Percentiles rank a stretch among this genome's conserved stretches.
Conservation (phyloP, 2,329 filamentous ascomycete species). For the Tolypocladium album region DNA sequence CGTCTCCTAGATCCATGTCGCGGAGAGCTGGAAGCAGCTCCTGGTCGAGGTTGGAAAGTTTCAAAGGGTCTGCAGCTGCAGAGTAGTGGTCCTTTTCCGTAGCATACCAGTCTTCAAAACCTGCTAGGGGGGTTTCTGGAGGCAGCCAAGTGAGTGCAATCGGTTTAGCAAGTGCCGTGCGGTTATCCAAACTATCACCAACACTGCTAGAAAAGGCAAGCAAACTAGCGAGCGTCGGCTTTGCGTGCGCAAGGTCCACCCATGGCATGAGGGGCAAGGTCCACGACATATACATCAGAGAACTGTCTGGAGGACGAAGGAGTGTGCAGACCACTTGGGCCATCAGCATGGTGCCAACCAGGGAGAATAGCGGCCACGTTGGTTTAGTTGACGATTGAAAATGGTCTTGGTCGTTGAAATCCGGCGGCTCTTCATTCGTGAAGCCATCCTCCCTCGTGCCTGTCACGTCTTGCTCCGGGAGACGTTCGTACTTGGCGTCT, state of each 20-base stretch:
- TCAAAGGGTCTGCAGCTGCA: conserved; percentile 24
- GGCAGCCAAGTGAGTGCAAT: conserved; percentile 18
- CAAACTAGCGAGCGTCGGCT: conserved; percentile 15
- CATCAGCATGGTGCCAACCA: conserved; percentile 7
- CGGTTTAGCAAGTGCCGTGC: conserved; percentile 13
- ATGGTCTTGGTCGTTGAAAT: background rate
- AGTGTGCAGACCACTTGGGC: conserved; percentile 10
- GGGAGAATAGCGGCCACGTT: background rate
- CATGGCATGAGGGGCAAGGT: conserved; percentile 19
- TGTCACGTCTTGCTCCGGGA: background rate
- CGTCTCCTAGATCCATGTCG: conserved; percentile 10
- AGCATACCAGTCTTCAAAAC: conserved; percentile 19
- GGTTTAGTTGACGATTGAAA: background rate
- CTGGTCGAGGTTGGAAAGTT: conserved; percentile 25
- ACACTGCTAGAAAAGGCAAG: background rate
- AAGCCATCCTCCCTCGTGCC: background rate
- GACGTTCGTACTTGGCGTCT: background rate
- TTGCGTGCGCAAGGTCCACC: conserved; percentile 17
- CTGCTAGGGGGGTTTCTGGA: conserved; percentile 1
- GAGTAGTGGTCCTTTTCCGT: conserved; percentile 17
- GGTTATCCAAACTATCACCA: background rate
- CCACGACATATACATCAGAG: conserved; percentile 22
- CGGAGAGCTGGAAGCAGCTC: conserved; percentile 16
- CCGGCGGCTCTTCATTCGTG: background rate
- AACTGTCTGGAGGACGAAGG: conserved; percentile 15